Percentiles rank a stretch among this genome's conserved stretches.
Evolutionary conservation across 768 basidiomycete genomes (phyloP).

Genomic region (Pisolithus sp.): DNA sequence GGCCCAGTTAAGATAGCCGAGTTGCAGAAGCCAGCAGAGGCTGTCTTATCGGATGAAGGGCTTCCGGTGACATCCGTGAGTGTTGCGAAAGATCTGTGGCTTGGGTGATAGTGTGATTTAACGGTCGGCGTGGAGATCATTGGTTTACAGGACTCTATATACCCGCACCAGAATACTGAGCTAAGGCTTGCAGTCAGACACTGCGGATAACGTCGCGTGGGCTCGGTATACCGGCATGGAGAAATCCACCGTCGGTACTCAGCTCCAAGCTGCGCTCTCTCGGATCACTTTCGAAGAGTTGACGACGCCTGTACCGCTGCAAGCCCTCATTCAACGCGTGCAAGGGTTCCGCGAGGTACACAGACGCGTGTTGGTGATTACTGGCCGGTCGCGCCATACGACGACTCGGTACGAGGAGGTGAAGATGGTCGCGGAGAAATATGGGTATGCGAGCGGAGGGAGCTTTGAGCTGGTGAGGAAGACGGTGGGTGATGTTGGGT

Average conservation of each 20-base stretch:
- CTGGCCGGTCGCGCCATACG: conserved; percentile 74
- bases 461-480: conserved; percentile 44
- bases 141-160: conserved; percentile 63
- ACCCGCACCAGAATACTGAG: conserved; percentile 57
- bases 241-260: not conserved
- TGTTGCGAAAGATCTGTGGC: not conserved
- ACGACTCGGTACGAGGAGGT: conserved; percentile 59
- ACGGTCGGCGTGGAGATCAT: conserved; percentile 34
- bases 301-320: conserved; percentile 49
- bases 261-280: conserved; percentile 37
- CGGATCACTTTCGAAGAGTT: conserved; percentile 57
- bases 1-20: conserved; percentile 36
- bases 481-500: conserved; percentile 82
- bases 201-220: conserved; percentile 81
- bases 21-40: conserved; percentile 46
- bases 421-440: conserved; percentile 36
- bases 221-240: conserved; percentile 42
- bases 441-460: not conserved
- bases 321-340: conserved; percentile 43
- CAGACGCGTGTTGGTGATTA: conserved; percentile 51
- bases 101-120: conserved; percentile 4
- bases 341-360: conserved; percentile 16
- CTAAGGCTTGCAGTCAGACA: conserved; percentile 67
- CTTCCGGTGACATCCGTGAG: conserved; percentile 9
- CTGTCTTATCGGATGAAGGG: conserved; percentile 51